Base-by-base conservation (phyloP, 805 yeast genomes). In the Pichia occidentalis region DNA sequence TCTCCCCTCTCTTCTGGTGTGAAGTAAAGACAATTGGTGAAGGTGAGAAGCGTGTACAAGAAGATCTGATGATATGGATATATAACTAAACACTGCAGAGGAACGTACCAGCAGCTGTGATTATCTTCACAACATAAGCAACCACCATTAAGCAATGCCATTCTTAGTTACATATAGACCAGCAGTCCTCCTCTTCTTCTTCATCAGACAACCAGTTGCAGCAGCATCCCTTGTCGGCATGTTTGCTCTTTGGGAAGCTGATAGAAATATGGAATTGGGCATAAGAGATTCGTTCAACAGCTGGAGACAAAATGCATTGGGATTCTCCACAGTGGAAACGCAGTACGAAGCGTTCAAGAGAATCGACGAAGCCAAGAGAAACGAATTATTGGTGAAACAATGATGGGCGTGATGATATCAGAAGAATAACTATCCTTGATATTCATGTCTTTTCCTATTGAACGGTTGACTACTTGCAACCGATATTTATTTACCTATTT, bases 181-280 rank as follows among this genome's bases (percentile, higher is more conserved):
- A 14, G 59, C 65, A 8, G 52, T 56, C 27, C 49, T 61, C 19
- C 49, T 59, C 25, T 62, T 62, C 49, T 62, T 61, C 43, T 51
- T 60, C 30, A 39, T 59, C 27, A 56, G 64, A 44, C 65, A 62
- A 40, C 67, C 67, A 3, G 53, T 62, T 9, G 65, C 64, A 11
- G 65, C 65, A 11, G 47, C 53, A 3, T 35, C 55, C 13, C 33
- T 62, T 14, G 53, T 52, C 9, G 57, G 60, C 3, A 44, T 54
- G n/a, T 60, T 55, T 52, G 50, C 52, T 10, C 50, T 60, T 33
- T 62, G 63, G 60, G 65, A 62, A 45, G 57, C 57, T 5, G 67
- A 62, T 45, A 50, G 62, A 44, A 51, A 50, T 46, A 45, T 52
- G 24, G 50, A 49, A 17, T 46, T 51, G 37, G 67, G 65, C 20